Evolutionary conservation across 768 basidiomycete species (phyloP), one percentile per base, ranked within the genome.

Genomic region (Naganishia friedmannii): DNA sequence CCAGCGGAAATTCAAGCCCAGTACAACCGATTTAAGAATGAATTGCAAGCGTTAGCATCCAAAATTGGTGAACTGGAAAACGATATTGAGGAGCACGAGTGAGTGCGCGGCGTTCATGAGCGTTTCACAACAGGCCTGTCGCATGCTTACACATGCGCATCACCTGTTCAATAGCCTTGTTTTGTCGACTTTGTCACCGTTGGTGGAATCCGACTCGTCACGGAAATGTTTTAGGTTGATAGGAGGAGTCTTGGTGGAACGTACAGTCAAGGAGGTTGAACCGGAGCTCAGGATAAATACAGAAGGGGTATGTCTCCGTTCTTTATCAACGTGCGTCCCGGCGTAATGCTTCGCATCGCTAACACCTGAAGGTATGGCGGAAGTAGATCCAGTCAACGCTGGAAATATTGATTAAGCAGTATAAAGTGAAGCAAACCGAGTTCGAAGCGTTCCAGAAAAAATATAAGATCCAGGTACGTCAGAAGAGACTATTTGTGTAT

Each of bases 51-150:
- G n/a, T 83, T 98, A 31, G 92, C 93, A 45, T 87, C 88, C 73
- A 98, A 98, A 83, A 94, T 98, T 75, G 91, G 91, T 71, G 96
- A 99, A 82, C 85, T 99, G 37, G 96, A 99, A 80, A 87, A 89
- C 74, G 96, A 99, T 77, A 88, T 92, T 23, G 96, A 99, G 72
- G 96, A 99, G 79, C 93, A 99, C 80, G 85, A 86, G 95, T 93
- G 73, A 73, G 88, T 85, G 17, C n/a, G 28, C n/a, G n/a, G n/a
- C n/a, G 28, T 58, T 34, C 10, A 6, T 53, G 29, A 29, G 12
- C 65, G 31, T 29, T 5, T 23, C 4, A 8, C 54, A n/a, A 32
- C 19, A 37, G 4, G 3, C 23, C 10, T 8, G 23, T 29, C n/a
- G 26, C 3, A 12, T 29, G 51, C 66, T 2, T 17, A 17, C 34